phyloP scores from a whole-genome alignment of 2,329 filamentous ascomycete species.

The Exophiala aquamarina region DNA sequence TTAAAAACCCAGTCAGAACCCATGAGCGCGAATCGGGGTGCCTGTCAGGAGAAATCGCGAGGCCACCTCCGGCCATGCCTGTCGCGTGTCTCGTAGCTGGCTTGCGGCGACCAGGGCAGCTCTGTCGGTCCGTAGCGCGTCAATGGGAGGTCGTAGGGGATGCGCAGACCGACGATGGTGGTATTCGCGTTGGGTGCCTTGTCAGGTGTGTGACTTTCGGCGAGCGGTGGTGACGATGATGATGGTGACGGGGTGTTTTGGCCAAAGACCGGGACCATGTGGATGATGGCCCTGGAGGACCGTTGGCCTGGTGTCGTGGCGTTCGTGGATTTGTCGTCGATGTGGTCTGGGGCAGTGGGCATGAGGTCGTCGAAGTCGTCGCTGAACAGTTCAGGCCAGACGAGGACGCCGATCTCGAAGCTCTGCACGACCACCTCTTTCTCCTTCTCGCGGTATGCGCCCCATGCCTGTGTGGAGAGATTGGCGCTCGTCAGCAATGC shows the following conservation, averaged over 20 bases:
- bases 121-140: constrained; percentile 63
- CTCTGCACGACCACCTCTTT: constrained; percentile 69
- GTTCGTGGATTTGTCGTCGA: constrained; percentile 13
- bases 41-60: constrained; percentile 6
- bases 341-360: neutral
- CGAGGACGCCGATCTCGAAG: constrained; percentile 79
- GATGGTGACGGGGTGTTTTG: constrained; percentile 53
- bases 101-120: constrained; percentile 64
- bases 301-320: neutral
- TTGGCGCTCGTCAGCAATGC: constrained; percentile 89
- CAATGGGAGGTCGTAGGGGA: constrained; percentile 81
- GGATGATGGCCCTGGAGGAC: constrained; percentile 25
- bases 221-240: constrained; percentile 16
- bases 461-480: constrained; percentile 86
- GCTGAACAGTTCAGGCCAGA: constrained; percentile 69
- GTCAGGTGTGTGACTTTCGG: constrained; percentile 13
- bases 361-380: constrained; percentile 31
- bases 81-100: constrained; percentile 16
- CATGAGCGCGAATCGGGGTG: too few species aligned
- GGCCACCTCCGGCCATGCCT: constrained; percentile 16
- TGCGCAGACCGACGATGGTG: constrained; percentile 64
- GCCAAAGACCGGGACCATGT: constrained; percentile 70
- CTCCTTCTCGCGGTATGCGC: constrained; percentile 52
- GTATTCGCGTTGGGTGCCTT: neutral
- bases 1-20: too few species aligned